Percentiles rank a stretch among this genome's conserved stretches.
These are phyloP conservation scores for Phytophthora rubi DNA, from an alignment of 352 stramenopile genomes.

Conservation along the genomic window DNA sequence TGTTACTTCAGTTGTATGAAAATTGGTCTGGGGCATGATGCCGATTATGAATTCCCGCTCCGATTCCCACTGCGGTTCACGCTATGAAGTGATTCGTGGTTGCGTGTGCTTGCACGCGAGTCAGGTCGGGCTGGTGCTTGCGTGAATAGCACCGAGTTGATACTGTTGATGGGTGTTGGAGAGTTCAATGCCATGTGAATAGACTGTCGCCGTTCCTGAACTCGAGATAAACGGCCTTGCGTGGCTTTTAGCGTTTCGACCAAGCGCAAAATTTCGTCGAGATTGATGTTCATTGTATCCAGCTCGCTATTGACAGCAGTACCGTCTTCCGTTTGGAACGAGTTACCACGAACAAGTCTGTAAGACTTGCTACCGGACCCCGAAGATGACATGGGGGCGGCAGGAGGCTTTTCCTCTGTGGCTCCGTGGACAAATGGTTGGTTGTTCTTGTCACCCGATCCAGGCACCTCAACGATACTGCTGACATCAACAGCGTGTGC, in stretches of 20 bases:
- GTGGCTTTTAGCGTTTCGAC: slow-evolving; percentile 45
- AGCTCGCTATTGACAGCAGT: slow-evolving; percentile 51
- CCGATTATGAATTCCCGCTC: slow-evolving; percentile 11
- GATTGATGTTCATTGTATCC: slow-evolving; percentile 53
- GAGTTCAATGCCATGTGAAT: slow-evolving; percentile 47
- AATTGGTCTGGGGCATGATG: no score
- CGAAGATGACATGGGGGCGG: slow-evolving; percentile 16
- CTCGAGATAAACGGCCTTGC: slow-evolving; percentile 46
- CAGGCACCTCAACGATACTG: slow-evolving; percentile 50
- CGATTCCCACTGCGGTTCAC: slow-evolving; percentile 15
- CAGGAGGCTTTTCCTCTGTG: slow-evolving; percentile 16
- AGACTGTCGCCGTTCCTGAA: slow-evolving; percentile 50
- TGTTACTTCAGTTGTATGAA: no score
- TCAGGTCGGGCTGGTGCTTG: slow-evolving; percentile 17
- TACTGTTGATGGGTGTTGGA: slow-evolving; percentile 19
- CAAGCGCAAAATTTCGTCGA: slow-evolving; percentile 52
- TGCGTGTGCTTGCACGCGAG: slow-evolving; percentile 16
- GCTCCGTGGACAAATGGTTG: slow-evolving; percentile 51
- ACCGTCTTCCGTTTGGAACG: slow-evolving; percentile 52
- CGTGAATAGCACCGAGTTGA: slow-evolving; percentile 31
- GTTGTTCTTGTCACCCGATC: slow-evolving; percentile 31
- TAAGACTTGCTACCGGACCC: slow-evolving; percentile 19
- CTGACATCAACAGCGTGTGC: slow-evolving; percentile 63
- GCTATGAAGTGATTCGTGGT: slow-evolving; percentile 25
- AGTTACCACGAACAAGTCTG: slow-evolving; percentile 43